Conservation (phyloP, 192 early-diverging fungal species). For the Umbelopsis ramanniana region DNA sequence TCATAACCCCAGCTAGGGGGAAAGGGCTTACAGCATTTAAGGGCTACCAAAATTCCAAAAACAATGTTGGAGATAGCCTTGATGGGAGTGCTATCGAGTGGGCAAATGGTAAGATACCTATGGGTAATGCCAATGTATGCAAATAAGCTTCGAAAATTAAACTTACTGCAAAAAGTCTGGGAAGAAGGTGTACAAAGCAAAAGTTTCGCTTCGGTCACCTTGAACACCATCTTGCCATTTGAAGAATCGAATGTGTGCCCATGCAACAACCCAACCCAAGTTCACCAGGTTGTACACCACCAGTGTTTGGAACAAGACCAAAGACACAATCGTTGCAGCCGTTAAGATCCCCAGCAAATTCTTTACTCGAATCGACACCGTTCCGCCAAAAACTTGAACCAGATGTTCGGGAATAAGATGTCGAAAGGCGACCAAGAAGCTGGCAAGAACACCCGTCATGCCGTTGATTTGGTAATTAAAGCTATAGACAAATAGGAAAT, state of each 20-base stretch:
- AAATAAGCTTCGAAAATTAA: neutral
- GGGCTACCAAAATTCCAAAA: conserved; percentile 60
- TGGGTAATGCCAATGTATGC: neutral
- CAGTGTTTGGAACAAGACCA: conserved; percentile 53
- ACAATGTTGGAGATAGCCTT: conserved; percentile 65
- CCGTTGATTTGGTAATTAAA: conserved; percentile 71
- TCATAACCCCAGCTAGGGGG: conserved; percentile 44
- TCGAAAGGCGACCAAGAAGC: conserved; percentile 87
- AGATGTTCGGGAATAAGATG: conserved; percentile 88
- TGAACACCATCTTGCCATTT: conserved; percentile 74
- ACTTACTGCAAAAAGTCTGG: conserved; percentile 80
- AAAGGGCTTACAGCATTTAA: conserved; percentile 59
- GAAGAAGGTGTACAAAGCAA: conserved; percentile 90
- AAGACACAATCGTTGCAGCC: conserved; percentile 44
- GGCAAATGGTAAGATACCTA: neutral
- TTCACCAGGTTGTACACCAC: conserved; percentile 70
- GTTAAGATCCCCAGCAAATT: conserved; percentile 52
- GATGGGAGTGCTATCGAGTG: conserved; percentile 55
- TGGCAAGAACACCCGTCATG: conserved; percentile 68
- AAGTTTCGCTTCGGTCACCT: conserved; percentile 91
- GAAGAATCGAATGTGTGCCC: conserved; percentile 88
- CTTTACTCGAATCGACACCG: conserved; percentile 76
- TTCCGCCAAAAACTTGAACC: conserved; percentile 64
- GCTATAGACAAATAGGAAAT: conserved; percentile 30
- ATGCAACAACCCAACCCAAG: conserved; percentile 74